Evolutionary conservation across 495 filamentous ascomycete species (phyloP), one percentile per base, ranked within the genome.

Genomic region (Annulohypoxylon stygium): DNA sequence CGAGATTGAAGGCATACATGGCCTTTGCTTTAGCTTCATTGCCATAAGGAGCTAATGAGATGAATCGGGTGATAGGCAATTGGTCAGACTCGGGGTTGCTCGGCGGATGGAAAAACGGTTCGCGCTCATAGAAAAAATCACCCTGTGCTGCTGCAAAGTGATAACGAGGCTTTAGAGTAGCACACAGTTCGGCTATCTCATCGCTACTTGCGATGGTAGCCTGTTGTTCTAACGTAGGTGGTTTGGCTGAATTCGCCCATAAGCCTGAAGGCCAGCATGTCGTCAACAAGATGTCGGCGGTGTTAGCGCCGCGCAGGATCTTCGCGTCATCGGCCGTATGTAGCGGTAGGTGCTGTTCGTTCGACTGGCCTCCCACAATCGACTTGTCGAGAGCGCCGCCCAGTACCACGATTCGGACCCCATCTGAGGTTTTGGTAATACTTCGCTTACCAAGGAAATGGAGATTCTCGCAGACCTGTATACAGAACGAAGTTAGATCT

Each of bases 1-100:
- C 88, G 7, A 98, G 82, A 6, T 87, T 87, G 80, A 99, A 99
- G 12, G 96, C 96, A 75, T 97, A 97, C 78, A 97, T 89, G 57
- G 92, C 91, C 83, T 97, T 97, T 53, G 91, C 89, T 78, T 93
- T 94, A 2, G 82, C 80, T 0, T 84, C 60, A 76, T 95, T 97
- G 55, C 87, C 90, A 78, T 87, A 93, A 4, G 91, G 84, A 2
- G 93, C 95, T 4, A 98, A 81, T 55, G 93, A 95, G 76, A 98
- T 89, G 80, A 99, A 98, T 20, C 95, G 90, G 3, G 95, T 97
- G 3, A 97, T 80, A 7, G 83, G 81, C 4, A 89, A 85, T 64
- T 84, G 78, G n/a, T 81, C 79, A 11, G 75, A 75, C 0, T 78
- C 71, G 2, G 73, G 76, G 14, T 71, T 75, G 12, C 71, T 66